These are phyloP conservation scores for Neofusicoccum cordaticola DNA, from an alignment of 2,329 filamentous ascomycete genomes.

Conservation along the genomic window DNA sequence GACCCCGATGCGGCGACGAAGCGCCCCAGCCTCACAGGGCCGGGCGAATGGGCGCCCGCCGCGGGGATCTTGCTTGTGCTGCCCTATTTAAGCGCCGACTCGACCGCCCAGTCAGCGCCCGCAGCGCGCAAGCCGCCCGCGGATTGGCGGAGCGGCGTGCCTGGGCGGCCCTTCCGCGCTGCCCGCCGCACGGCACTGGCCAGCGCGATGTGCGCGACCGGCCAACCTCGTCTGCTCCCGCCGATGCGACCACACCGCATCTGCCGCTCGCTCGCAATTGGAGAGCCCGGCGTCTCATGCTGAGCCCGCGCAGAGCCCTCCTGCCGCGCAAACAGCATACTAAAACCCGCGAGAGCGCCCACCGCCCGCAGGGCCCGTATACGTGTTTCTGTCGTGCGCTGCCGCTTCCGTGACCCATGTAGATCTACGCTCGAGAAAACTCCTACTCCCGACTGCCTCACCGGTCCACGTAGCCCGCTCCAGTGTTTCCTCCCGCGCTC, in stretches of 20 bases:
- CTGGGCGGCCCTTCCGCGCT: not conserved
- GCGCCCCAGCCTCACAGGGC: slow-evolving; percentile 23
- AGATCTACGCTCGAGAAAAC: slow-evolving; percentile 15
- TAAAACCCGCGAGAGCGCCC: slow-evolving; percentile 13
- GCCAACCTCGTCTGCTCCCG: not conserved
- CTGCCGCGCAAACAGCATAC: not conserved
- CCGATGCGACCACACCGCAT: slow-evolving; percentile 13
- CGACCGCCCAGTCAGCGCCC: slow-evolving; percentile 21
- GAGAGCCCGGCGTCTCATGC: slow-evolving; percentile 7
- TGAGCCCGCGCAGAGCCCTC: not conserved
- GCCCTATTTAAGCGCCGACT: slow-evolving; percentile 34
- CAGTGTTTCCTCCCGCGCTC: not conserved
- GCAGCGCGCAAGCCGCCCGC: slow-evolving; percentile 25
- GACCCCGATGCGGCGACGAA: slow-evolving; percentile 26
- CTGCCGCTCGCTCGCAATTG: slow-evolving; percentile 1
- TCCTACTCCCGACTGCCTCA: slow-evolving; percentile 1
- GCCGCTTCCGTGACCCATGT: slow-evolving; percentile 7
- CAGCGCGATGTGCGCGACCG: not conserved
- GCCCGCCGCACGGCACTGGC: not conserved
- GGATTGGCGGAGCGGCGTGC: slow-evolving; percentile 28
- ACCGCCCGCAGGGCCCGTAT: slow-evolving; percentile 10
- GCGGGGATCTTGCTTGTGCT: slow-evolving; percentile 25
- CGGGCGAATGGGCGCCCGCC: slow-evolving; percentile 24
- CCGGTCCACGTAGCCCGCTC: slow-evolving; percentile 6
- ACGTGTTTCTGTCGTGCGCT: slow-evolving; percentile 7